Evolutionary conservation across 2,329 filamentous ascomycete genomes (phyloP).

Genomic region (Aplosporella prunicola): DNA sequence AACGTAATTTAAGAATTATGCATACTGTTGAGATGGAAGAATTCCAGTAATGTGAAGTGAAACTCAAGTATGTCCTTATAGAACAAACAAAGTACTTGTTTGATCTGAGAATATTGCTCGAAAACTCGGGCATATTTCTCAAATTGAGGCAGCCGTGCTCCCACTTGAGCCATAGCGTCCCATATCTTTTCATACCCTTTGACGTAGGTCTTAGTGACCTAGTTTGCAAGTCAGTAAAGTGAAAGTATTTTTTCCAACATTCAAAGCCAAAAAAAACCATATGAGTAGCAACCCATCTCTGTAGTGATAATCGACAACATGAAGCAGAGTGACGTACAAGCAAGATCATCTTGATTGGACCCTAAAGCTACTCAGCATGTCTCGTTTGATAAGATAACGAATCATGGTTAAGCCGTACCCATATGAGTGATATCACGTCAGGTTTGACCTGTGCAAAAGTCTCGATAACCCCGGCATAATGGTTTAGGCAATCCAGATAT

Average conservation of each 20-base stretch:
- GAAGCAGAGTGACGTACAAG: not conserved
- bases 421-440: constrained; percentile 28
- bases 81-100: constrained; percentile 24
- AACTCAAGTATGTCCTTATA: constrained; percentile 31
- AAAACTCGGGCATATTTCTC: constrained; percentile 15
- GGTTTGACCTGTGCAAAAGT: constrained; percentile 25
- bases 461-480: constrained; percentile 22
- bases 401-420: no score
- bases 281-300: no score
- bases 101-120: constrained; percentile 16
- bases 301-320: no score
- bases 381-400: no score
- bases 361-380: no score
- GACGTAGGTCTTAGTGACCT: constrained; percentile 16
- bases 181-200: constrained; percentile 19
- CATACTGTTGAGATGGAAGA: constrained; percentile 23
- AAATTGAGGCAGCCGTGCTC: constrained; percentile 21
- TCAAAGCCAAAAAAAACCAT: no score
- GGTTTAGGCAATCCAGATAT: constrained; percentile 21
- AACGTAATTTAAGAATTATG: not conserved
- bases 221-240: not conserved
- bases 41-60: constrained; percentile 22
- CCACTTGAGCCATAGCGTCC: constrained; percentile 16
- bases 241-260: no score
- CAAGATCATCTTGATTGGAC: constrained; percentile 25